Conservation (phyloP, 352 stramenopile genomes). For the Lagenidium giganteum region DNA sequence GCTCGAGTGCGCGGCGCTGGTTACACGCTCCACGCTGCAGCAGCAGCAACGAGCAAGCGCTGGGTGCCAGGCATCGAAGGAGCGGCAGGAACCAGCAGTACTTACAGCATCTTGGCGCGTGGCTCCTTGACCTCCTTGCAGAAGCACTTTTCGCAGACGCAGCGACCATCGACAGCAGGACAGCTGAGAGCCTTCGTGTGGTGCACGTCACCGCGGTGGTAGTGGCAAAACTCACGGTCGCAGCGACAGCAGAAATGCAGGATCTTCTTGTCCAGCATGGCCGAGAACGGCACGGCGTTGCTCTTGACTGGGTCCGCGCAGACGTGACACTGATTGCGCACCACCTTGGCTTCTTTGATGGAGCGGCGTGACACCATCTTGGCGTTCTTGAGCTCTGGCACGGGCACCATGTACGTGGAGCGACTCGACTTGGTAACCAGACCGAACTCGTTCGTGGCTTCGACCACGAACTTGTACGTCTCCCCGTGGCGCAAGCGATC, state of each 20-base stretch:
- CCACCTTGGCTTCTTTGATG: conserved; percentile 26
- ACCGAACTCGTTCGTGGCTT: conserved; percentile 78
- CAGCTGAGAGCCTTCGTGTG: conserved; percentile 79
- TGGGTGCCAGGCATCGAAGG: too few species aligned
- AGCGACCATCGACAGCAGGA: conserved; percentile 71
- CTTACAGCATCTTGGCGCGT: too few species aligned
- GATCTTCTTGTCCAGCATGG: conserved; percentile 61
- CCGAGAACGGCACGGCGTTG: conserved; percentile 64
- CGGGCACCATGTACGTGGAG: conserved; percentile 82
- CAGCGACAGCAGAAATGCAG: conserved; percentile 81
- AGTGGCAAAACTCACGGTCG: conserved; percentile 80
- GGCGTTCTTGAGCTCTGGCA: conserved; percentile 63
- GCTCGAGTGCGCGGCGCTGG: too few species aligned
- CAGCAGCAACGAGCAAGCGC: too few species aligned
- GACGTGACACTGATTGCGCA: conserved; percentile 71
- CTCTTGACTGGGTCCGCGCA: too few species aligned
- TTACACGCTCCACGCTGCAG: too few species aligned
- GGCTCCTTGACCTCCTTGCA: too few species aligned
- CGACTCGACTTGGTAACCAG: conserved; percentile 71
- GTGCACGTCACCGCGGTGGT: conserved; percentile 72
- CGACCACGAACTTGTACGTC: conserved; percentile 83
- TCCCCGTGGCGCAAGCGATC: conserved; percentile 67
- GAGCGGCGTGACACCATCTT: conserved; percentile 41
- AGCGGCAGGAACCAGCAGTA: too few species aligned
- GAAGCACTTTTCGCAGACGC: conserved; percentile 66